Percentiles rank a stretch among this genome's conserved stretches.
These are phyloP conservation scores for Lignosus rhinocerotis DNA, from an alignment of 1,284 basidiomycete species.

Conservation along the genomic window DNA sequence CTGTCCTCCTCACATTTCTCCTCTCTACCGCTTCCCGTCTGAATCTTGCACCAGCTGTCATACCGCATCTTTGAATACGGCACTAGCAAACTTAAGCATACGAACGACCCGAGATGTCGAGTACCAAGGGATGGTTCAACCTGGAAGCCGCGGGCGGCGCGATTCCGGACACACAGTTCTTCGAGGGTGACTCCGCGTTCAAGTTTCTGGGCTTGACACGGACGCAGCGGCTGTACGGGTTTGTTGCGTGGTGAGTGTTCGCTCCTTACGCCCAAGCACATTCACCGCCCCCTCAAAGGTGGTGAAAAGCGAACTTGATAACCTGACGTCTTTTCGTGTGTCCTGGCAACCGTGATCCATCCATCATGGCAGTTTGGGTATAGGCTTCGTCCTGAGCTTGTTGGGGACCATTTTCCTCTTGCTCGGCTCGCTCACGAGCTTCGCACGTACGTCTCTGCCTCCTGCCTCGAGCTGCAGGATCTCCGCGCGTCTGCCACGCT, in stretches of 20 bases:
- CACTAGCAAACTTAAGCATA: background rate
- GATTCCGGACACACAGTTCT: constrained; percentile 74
- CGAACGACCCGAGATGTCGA: constrained; percentile 26
- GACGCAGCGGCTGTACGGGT: constrained; percentile 83
- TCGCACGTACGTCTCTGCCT: constrained; percentile 65
- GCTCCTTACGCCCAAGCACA: background rate
- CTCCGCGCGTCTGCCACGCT: too few relatives aligned
- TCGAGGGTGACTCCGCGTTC: constrained; percentile 85
- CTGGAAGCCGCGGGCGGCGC: constrained; percentile 60
- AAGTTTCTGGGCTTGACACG: constrained; percentile 74
- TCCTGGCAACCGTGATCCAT: too few relatives aligned
- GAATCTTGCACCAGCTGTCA: background rate
- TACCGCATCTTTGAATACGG: background rate
- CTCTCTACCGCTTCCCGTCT: background rate
- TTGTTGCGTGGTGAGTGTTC: constrained; percentile 65
- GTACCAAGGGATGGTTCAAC: constrained; percentile 64
- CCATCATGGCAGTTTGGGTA: constrained; percentile 49
- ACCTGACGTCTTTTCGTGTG: background rate
- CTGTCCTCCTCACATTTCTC: background rate
- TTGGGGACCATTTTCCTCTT: constrained; percentile 82
- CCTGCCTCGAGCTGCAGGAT: too few relatives aligned
- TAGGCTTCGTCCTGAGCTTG: constrained; percentile 80
- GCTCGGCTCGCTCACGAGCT: constrained; percentile 67
- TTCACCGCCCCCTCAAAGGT: background rate
- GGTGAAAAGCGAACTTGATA: background rate